Evolutionary conservation across 2,329 filamentous ascomycete genomes (phyloP).

Genomic region (Aspergillus proliferans): DNA sequence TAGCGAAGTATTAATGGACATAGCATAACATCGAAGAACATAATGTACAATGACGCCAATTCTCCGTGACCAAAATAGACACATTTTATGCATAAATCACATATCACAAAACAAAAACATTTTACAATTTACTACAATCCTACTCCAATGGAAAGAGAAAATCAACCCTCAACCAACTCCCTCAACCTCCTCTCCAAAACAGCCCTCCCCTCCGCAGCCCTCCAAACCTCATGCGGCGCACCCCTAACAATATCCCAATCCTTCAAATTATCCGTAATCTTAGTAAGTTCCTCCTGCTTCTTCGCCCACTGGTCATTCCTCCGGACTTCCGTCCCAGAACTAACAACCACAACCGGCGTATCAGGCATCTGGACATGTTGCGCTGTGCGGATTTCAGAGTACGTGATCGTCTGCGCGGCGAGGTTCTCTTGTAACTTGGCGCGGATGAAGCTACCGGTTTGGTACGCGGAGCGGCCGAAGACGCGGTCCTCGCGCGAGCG

Average conservation of each 20-base stretch:
- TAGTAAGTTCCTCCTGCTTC: constrained; percentile 78
- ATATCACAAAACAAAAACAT: too few species aligned
- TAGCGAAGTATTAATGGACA: too few species aligned
- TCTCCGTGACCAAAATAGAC: too few species aligned
- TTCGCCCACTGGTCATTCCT: constrained; percentile 67
- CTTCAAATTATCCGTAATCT: constrained; percentile 69
- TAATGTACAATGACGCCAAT: too few species aligned
- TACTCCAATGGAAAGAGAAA: background rate
- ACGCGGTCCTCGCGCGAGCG: constrained; percentile 76
- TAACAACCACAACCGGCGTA: constrained; percentile 73
- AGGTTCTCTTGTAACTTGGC: constrained; percentile 88
- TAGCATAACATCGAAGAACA: too few species aligned
- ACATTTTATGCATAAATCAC: too few species aligned
- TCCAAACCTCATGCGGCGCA: constrained; percentile 84
- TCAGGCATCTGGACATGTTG: constrained; percentile 70
- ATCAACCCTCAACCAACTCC: constrained; percentile 51
- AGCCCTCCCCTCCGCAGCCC: constrained; percentile 62
- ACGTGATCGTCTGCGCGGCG: constrained; percentile 76
- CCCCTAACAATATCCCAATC: constrained; percentile 81
- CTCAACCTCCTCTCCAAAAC: constrained; percentile 72
- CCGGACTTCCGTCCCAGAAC: constrained; percentile 67
- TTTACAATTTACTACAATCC: background rate
- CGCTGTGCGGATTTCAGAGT: constrained; percentile 72
- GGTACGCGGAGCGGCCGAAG: constrained; percentile 71
- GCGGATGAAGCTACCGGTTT: constrained; percentile 78